Evolutionary conservation across 2,329 filamentous ascomycete species (phyloP).

Genomic region (Cylindrodendrum hubeiense): DNA sequence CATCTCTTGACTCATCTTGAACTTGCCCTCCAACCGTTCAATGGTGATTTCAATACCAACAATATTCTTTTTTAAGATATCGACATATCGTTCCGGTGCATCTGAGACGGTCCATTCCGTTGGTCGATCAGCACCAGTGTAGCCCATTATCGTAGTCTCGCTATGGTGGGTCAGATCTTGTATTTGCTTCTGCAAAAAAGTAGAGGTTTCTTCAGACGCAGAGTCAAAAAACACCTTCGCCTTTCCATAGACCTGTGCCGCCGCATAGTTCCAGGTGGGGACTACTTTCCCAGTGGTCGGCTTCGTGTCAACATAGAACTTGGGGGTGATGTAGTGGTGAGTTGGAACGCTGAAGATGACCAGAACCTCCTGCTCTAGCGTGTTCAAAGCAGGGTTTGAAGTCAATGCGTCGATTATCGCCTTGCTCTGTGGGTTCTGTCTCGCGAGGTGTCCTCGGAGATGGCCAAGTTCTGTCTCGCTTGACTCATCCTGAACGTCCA

Average conservation of each 20-base stretch:
- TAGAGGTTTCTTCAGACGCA: conserved; percentile 55
- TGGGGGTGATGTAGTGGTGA: not conserved
- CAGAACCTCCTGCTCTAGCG: conserved; percentile 66
- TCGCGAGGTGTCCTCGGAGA: conserved; percentile 72
- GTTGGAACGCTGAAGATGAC: conserved; percentile 69
- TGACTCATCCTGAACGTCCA: conserved; percentile 60
- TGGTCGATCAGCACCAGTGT: conserved; percentile 53
- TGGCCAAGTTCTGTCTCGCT: conserved; percentile 54
- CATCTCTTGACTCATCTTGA: conserved; percentile 76
- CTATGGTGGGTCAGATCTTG: conserved; percentile 62
- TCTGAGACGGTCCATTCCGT: conserved; percentile 66
- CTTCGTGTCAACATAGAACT: not conserved
- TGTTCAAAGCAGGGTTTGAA: conserved; percentile 24
- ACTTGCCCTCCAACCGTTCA: conserved; percentile 65
- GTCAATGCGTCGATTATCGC: conserved; percentile 64
- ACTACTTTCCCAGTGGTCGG: conserved; percentile 69
- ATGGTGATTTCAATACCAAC: conserved; percentile 58
- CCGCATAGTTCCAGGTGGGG: conserved; percentile 78
- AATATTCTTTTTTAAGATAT: conserved; percentile 68
- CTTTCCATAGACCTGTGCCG: conserved; percentile 72
- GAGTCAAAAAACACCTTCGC: conserved; percentile 66
- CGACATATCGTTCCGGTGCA: conserved; percentile 67
- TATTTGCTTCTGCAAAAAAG: conserved; percentile 63
- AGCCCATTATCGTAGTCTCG: conserved; percentile 69
- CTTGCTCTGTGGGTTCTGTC: conserved; percentile 73